Evolutionary conservation across 345 rosid genomes (phyloP), one percentile per base, ranked within the genome.

Genomic region (Melastoma malabathricum): DNA sequence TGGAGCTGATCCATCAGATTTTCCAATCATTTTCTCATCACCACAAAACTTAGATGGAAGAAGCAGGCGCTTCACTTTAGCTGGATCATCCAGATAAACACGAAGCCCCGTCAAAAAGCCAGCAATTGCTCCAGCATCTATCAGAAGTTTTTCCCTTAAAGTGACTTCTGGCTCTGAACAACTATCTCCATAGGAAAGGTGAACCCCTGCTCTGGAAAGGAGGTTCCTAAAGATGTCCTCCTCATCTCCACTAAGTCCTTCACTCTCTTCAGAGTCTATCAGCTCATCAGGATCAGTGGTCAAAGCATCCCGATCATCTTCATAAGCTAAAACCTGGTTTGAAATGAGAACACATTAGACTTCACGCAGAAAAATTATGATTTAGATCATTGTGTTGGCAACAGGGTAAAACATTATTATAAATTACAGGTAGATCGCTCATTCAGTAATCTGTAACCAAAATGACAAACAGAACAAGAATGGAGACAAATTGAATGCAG

Each of bases 281-380:
- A 88, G 84, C 59, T 93, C 99, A 72, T 93, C 99, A 64, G 99
- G 99, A 78, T 93, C 99, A 45, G 99, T 93, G 52, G 96, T 85
- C 72, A 93, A 67, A 64, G 95, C 93, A 66, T 93, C 97, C 71
- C 83, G 99, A 68, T 88, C 96, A 55, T 93, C 99, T 63, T 93
- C 99, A 43, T 88, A 93, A 49, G 96, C 99, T 65, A 83, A 64
- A 59, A 93, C 99, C 99, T 93, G 70, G 64, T 31, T 61, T 48
- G 41, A 34, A 6, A 34, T 34, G 12, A 12, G 41, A 34, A 12
- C 41, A 34, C 41, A 12, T 0, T 34, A 34, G 41, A 34, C 12
- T 34, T 34, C 41, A 34, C 12, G 12, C 41, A 6, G 41, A 34
- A 34, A 34, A 34, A 34, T 6, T 9, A 34, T 34, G 12, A 8